These are phyloP conservation scores for Ruellia speciosa DNA, from an alignment of 305 asterid genomes.

Conservation along the genomic window DNA sequence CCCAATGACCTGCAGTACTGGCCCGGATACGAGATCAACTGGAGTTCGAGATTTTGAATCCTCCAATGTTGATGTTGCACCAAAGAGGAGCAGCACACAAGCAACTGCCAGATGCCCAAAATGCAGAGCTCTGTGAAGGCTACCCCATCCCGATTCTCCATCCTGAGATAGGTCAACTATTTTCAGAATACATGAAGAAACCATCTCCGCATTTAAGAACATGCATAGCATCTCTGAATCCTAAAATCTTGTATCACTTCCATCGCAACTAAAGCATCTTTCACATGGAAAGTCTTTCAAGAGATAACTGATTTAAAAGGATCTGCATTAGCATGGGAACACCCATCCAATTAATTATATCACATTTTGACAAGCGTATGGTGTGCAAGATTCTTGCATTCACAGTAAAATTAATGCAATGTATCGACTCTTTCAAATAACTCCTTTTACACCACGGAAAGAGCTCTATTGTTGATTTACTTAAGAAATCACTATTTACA, in stretches of 20 bases:
- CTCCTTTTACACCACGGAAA: slow-evolving; percentile 1
- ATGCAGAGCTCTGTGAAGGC: slow-evolving; percentile 93
- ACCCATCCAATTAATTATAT: slow-evolving; percentile 7
- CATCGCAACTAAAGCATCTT: slow-evolving; percentile 16
- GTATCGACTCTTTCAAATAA: slow-evolving; percentile 7
- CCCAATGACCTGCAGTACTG: slow-evolving; percentile 63
- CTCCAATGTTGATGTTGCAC: slow-evolving; percentile 67
- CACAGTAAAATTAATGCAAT: slow-evolving; percentile 14
- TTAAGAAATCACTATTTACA: slow-evolving; percentile 5
- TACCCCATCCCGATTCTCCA: slow-evolving; percentile 97
- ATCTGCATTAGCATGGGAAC: not conserved
- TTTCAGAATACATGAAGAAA: slow-evolving; percentile 15
- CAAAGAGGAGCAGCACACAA: slow-evolving; percentile 70
- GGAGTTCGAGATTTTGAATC: slow-evolving; percentile 81
- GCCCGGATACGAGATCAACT: slow-evolving; percentile 87
- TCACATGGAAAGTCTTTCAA: slow-evolving; percentile 6
- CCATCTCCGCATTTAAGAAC: slow-evolving; percentile 13
- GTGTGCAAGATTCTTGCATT: slow-evolving; percentile 5
- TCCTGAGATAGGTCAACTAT: slow-evolving; percentile 44
- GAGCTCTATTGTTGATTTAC: slow-evolving; percentile 15
- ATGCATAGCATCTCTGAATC: slow-evolving; percentile 13
- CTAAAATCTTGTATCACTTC: slow-evolving; percentile 21
- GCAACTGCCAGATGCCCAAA: slow-evolving; percentile 94
- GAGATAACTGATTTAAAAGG: not conserved
- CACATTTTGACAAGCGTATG: slow-evolving; percentile 1